Evolutionary conservation across 2,329 filamentous ascomycete genomes (phyloP), one percentile per base, ranked within the genome.

Genomic region (Apiospora saccharicola): DNA sequence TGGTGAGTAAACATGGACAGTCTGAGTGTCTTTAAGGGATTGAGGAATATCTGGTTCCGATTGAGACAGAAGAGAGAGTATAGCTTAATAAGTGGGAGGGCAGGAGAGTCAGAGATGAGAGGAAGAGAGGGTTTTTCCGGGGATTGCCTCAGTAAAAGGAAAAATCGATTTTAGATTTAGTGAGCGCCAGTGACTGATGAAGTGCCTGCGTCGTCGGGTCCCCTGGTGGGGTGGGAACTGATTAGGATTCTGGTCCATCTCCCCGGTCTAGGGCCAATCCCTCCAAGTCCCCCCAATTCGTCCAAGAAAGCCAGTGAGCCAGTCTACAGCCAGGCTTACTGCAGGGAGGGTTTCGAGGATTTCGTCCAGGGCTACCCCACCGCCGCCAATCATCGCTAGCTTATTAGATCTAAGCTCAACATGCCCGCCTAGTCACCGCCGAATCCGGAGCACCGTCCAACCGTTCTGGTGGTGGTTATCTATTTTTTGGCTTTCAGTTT

Each of bases 1-100:
- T 73, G 72, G 75, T 74, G 71, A 68, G 73, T 74, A 67, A 64
- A 71, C 70, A 74, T 74, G 67, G 44, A 53, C 44, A 49, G 44
- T 69, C 22, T 41, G 67, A 26, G 44, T 49, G 67, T 49, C 26
- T 19, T 43, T 61, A 70, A 61, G 41, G 46, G 37, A 19, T 19
- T 26, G 26, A 53, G 53, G 34, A 16, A 14, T 46, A 37, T 69
- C 49, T 61, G 44, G 44, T 71, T 46, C 67, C 61, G 22, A 67
- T 26, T 10, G 41, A 68, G 26, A 47, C 49, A 68, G 37, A 53
- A 49, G 67, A 47, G 26, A 26, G n/a, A 26, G 30, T 49, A 16
- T 37, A 26, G 47, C 67, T 49, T 49, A 16, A 41, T 22, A 22
- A 26, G 47, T 43, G 46, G 30, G 47, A 41, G 69, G 47, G 34